Conservation (phyloP, 768 basidiomycete genomes). For the Dioszegia crocea region DNA sequence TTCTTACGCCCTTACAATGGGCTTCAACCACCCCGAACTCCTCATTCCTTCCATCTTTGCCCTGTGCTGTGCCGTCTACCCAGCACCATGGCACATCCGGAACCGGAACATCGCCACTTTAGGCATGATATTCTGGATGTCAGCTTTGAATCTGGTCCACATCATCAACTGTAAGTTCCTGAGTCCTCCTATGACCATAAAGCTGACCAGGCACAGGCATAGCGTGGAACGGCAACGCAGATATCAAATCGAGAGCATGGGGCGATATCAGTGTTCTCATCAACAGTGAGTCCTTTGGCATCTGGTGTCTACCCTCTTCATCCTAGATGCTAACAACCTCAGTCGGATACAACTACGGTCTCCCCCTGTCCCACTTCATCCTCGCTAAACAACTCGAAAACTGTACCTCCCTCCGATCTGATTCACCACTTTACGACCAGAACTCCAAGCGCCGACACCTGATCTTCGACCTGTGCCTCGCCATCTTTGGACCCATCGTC, state of each 20-base stretch:
- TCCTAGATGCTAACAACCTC: no score
- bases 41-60: conserved; percentile 34
- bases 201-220: conserved; percentile 22
- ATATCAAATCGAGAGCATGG: conserved; percentile 35
- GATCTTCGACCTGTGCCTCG: conserved; percentile 32
- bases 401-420: conserved; percentile 38
- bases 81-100: conserved; percentile 47
- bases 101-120: conserved; percentile 43
- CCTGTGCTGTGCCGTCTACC: conserved; percentile 36
- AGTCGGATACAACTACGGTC: conserved; percentile 48
- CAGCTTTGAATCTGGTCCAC: conserved; percentile 31
- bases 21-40: conserved; percentile 24
- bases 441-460: conserved; percentile 22
- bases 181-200: neutral
- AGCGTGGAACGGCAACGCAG: conserved; percentile 32
- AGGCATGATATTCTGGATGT: conserved; percentile 48
- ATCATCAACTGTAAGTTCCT: conserved; percentile 40
- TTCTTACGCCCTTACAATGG: conserved; percentile 19
- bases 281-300: conserved; percentile 25
- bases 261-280: conserved; percentile 34
- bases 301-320: no score
- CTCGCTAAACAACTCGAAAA: conserved; percentile 46
- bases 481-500: conserved; percentile 28
- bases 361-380: conserved; percentile 43
- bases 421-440: conserved; percentile 41